Conservation (phyloP, 2,329 filamentous ascomycete species). For the Pseudocercospora crystallina region DNA sequence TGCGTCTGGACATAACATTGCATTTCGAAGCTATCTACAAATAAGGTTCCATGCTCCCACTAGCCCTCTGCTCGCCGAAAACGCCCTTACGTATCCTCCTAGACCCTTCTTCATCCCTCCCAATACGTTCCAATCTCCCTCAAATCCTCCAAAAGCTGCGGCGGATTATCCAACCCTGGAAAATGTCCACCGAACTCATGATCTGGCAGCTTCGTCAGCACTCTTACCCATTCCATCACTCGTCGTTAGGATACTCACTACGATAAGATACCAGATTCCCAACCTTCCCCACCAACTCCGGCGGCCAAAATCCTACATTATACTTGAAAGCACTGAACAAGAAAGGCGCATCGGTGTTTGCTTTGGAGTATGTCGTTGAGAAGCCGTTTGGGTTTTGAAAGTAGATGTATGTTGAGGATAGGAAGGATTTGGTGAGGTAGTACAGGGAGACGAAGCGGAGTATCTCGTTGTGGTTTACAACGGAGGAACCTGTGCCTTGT, state of each 20-base stretch:
- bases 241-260: slow-evolving; percentile 12
- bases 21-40: too few species aligned
- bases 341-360: slow-evolving; percentile 14
- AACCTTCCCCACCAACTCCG: slow-evolving; percentile 29
- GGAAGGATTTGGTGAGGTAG: slow-evolving; percentile 2
- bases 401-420: neutral
- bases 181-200: slow-evolving; percentile 17
- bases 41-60: too few species aligned
- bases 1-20: too few species aligned
- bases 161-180: slow-evolving; percentile 11
- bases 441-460: slow-evolving; percentile 4
- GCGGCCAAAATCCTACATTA: slow-evolving; percentile 24
- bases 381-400: slow-evolving; percentile 9
- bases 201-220: neutral
- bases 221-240: too few species aligned
- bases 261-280: slow-evolving; percentile 39
- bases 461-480: slow-evolving; percentile 19
- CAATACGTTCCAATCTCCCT: slow-evolving; percentile 12
- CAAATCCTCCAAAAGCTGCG: slow-evolving; percentile 8
- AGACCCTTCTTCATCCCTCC: neutral
- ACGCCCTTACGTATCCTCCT: too few species aligned
- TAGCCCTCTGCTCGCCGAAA: too few species aligned
- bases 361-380: slow-evolving; percentile 4
- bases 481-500: slow-evolving; percentile 32
- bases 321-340: slow-evolving; percentile 17